Base-by-base conservation (phyloP, 345 rosid species). In the Hypericum androsaemum region DNA sequence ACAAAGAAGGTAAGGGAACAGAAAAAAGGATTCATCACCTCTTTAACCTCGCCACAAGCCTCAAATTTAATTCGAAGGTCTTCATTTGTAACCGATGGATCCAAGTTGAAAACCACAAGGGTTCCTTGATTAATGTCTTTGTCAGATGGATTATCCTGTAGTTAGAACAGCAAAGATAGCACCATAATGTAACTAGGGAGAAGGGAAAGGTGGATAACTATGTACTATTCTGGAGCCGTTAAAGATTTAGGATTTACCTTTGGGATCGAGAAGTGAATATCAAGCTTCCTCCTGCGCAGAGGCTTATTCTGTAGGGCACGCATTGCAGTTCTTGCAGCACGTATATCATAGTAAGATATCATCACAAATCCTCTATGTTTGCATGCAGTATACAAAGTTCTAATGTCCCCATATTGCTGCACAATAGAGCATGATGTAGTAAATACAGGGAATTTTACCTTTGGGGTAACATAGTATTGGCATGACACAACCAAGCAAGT, bases 81-180 rank as follows among this genome's bases (percentile, higher is more conserved):
- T 28, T 89, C 94, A 49, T 83, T 86, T 11, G 95, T 81, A 32
- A 89, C 88, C 5, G 90, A 81, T 53, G 89, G 71, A 64, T 89
- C 97, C 74, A 89, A 77, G 68, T 89, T 89, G 67, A 89, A 89
- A 32, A 81, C 82, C 56, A 89, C 97, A 57, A 89, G 87, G 47
- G 95, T 89, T 50, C 97, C 95, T 68, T 89, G 97, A 64, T 89
- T 89, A 58, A 83, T 74, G 56, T 89, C 97, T 76, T 89, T 89
- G 56, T 89, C 95, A 11, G 95, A 86, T 8, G 97, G 95, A 63
- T 89, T 89, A 66, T 89, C 95, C 97, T 89, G 67, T 38, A 45
- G 43, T 36, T 38, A 64, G 60, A 44, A 64, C 43, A 15, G 10
- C 36, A 55, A 54, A 0, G 52, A 59, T 39, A n/a, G 42, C 40